These are phyloP conservation scores for Emericellopsis atlantica DNA, from an alignment of 2,329 filamentous ascomycete genomes.

Conservation along the genomic window DNA sequence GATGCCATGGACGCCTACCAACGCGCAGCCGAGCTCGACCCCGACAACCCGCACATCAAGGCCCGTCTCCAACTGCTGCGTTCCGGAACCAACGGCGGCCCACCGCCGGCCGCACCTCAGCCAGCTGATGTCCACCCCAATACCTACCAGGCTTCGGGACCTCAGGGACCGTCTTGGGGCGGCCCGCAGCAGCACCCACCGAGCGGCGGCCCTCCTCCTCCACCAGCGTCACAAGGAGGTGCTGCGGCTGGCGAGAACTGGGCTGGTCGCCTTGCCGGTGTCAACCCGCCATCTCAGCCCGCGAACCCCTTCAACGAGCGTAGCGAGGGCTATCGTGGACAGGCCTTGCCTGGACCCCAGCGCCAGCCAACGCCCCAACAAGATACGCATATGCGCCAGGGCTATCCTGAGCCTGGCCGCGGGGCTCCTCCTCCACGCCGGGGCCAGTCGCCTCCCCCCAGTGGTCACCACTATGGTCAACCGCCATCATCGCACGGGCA, in stretches of 20 bases:
- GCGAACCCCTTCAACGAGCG: conserved; percentile 72
- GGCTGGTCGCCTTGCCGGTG: conserved; percentile 60
- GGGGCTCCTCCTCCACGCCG: conserved; percentile 26
- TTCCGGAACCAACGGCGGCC: conserved; percentile 60
- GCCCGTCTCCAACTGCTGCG: conserved; percentile 82
- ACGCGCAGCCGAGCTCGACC: conserved; percentile 87
- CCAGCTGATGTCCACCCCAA: conserved; percentile 95
- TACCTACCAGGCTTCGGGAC: conserved; percentile 73
- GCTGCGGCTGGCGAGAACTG: conserved; percentile 47
- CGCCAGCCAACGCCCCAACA: conserved; percentile 67
- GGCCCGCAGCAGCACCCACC: conserved; percentile 50
- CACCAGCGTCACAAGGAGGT: conserved; percentile 17
- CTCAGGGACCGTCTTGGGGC: conserved; percentile 83
- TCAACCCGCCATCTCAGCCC: conserved; percentile 63
- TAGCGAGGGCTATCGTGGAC: conserved; percentile 53
- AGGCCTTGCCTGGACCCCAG: conserved; percentile 51
- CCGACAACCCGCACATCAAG: conserved; percentile 90
- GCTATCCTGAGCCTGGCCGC: conserved; percentile 40
- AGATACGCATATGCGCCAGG: conserved; percentile 44
- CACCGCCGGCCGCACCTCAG: conserved; percentile 67
- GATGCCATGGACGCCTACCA: conserved; percentile 95
- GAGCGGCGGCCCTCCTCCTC: conserved; percentile 45
- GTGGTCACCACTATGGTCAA: conserved; percentile 30
- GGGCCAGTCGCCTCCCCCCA: conserved; percentile 39
- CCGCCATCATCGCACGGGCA: conserved; percentile 24